A percentile compares a stretch with the other conserved stretches of the same genome.
Evolutionary conservation across 352 stramenopile species (phyloP).

Genomic region (Globisporangium cystogenes): DNA sequence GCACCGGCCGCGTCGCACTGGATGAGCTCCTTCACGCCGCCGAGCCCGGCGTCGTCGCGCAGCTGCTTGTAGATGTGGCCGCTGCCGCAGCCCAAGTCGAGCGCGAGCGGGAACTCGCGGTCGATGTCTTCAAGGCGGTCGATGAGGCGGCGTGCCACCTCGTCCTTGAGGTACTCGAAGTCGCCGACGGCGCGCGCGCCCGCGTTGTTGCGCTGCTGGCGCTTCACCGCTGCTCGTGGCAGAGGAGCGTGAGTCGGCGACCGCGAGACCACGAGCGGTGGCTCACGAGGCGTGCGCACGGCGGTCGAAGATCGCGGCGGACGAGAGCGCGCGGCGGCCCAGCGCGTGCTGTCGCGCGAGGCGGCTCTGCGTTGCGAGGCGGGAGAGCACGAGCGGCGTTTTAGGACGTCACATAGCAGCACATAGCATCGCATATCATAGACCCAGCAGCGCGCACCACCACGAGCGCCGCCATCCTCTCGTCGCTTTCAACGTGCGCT

Average conservation of each 20-base stretch:
- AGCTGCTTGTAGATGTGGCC: conserved; percentile 84
- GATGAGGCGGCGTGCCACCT: conserved; percentile 77
- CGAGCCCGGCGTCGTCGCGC: conserved; percentile 59
- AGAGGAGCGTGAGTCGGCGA: conserved; percentile 3
- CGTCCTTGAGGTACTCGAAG: conserved; percentile 85
- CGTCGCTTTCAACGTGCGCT: too few relatives aligned
- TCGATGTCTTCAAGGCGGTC: conserved; percentile 84
- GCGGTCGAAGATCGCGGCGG: conserved; percentile 55
- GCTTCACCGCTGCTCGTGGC: conserved; percentile 52
- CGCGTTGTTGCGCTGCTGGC: conserved; percentile 79
- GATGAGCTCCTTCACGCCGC: conserved; percentile 68
- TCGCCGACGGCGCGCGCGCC: conserved; percentile 52
- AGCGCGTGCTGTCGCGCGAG: conserved; percentile 17
- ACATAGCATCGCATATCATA: too few relatives aligned
- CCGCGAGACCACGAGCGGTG: neutral
- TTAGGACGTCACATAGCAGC: too few relatives aligned
- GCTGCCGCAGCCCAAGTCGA: conserved; percentile 75
- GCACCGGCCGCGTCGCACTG: conserved; percentile 71
- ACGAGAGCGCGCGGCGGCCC: conserved; percentile 35
- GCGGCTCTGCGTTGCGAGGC: too few relatives aligned
- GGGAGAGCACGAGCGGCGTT: neutral
- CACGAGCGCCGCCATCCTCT: too few relatives aligned
- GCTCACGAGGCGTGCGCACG: too few relatives aligned
- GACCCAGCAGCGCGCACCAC: too few relatives aligned
- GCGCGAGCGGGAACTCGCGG: conserved; percentile 69